phyloP scores from a whole-genome alignment of 1,139 yeast species.

The Pichia sp. region DNA sequence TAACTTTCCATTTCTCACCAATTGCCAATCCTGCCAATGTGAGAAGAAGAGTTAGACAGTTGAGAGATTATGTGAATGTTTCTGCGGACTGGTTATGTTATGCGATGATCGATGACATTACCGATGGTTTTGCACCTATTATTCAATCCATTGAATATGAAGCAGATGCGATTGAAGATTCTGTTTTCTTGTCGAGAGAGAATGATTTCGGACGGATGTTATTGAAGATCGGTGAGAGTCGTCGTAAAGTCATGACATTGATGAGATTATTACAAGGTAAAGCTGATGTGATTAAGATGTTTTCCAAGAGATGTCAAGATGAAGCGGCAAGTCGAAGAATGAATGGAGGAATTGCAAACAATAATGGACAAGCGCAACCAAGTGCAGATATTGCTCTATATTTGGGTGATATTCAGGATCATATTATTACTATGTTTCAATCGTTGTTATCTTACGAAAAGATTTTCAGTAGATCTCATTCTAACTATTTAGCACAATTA shows the following conservation, averaged over 20 bases:
- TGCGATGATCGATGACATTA: conserved; percentile 90
- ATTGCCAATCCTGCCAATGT: conserved; percentile 83
- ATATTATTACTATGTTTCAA: conserved; percentile 94
- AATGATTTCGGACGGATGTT: conserved; percentile 72
- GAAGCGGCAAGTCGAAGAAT: conserved; percentile 33
- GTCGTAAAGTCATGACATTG: conserved; percentile 88
- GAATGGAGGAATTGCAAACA: conserved; percentile 1
- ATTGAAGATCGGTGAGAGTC: conserved; percentile 80
- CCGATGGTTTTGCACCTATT: conserved; percentile 92
- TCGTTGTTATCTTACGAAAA: conserved; percentile 87
- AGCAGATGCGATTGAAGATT: conserved; percentile 90
- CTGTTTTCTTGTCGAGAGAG: conserved; percentile 63
- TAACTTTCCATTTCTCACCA: conserved; percentile 85
- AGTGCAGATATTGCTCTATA: conserved; percentile 84
- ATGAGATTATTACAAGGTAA: conserved; percentile 90
- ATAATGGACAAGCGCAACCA: conserved; percentile 49
- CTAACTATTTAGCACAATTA: conserved; percentile 89
- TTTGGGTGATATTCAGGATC: conserved; percentile 97
- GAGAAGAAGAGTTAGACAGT: conserved; percentile 86
- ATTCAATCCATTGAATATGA: conserved; percentile 85
- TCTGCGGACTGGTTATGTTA: conserved; percentile 94
- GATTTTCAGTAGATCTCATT: conserved; percentile 87
- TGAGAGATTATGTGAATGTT: conserved; percentile 83
- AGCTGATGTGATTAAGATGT: conserved; percentile 97
- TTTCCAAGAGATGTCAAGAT: conserved; percentile 94